Base-by-base conservation (phyloP, 73 alveolate genomes). In the Urostyla sp. region DNA sequence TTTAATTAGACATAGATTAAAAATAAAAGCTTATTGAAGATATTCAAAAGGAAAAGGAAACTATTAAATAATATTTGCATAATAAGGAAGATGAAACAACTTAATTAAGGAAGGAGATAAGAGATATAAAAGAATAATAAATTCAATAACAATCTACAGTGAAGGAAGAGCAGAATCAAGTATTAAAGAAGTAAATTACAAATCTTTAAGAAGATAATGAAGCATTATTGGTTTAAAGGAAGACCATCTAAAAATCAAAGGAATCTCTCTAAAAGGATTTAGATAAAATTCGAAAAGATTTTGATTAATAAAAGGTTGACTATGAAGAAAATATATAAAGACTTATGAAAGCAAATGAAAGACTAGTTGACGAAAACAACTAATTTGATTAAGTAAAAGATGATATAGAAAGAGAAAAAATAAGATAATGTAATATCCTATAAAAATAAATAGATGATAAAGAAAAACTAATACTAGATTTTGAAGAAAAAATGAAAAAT, bases 151-250 rank as follows among this genome's bases (percentile, higher is more conserved):
- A 58, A 34, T 36, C 52, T 8, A 23, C 37, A 13, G 57, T 59
- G 20, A 60, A 63, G 20, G 15, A 46, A 6, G n/a, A 23, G 40
- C 3, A 69, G 32, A 11, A 46, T 4, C 53, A 69, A 49, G 67
- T 46, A 32, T 27, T 46, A 46, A 69, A 46, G 31, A 23, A 8
- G n/a, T 46, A 28, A 69, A 27, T 69, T 2, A 49, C 44, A 35
- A 69, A 45, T 7, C 58, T 69, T 2, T 27, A 67, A 5, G 83
- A 69, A 58, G 92, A 84, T 18, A 85, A 85, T 67, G 93, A 85
- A 32, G 40, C 93, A 0, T 48, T 85, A 31, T 1, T 85, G 2
- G 82, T 75, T 16, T 75, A 85, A 57, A 59, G 93, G 38, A 85
- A 85, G 51, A 67, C 87, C 0, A 51, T 85, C 37, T 7, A 80